Base-by-base conservation (phyloP, 768 basidiomycete genomes). In the Hypsizygus marmoreus region DNA sequence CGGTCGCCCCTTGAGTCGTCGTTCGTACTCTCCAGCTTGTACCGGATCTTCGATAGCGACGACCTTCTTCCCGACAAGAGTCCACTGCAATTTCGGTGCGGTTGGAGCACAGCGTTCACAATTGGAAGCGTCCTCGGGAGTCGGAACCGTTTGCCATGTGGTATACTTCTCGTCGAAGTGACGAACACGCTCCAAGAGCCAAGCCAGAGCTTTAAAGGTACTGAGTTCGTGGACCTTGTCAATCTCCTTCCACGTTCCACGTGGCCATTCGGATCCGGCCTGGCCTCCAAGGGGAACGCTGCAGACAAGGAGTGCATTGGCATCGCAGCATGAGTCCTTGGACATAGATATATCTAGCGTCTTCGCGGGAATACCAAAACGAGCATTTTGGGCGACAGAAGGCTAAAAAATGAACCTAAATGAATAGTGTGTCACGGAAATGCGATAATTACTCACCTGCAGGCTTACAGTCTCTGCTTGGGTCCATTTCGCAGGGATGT, bases 11-110 rank as follows among this genome's bases (percentile, higher is more conserved):
- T 97, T 97, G 45, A 97, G 73, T 16, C 86, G 78, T 41, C 90
- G 82, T 61, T 97, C 95, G 59, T 91, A 97, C 58, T 84, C 79
- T 5, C 92, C 93, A 32, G 95, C 94, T 60, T 95, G 82, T 9
- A 82, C 72, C 13, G 88, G 78, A 57, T 97, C 90, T 58, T 97
- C 95, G 24, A 92, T 71, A 0, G 91, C 83, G 16, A 79, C 63
- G 13, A 84, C 70, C 52, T 79, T 81, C 57, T 81, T 84, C 31
- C 76, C 78, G 5, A 69, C 66, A 52, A 77, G 80, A 9, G 74
- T 71, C 92, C 93, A 97, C 17, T 80, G 75, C 34, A 95, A 64
- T n/a, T 74, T 68, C 0, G 95, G 95, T 8, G 86, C 65, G 6
- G 69, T 72, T 2, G 95, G 95, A 2, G 92, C 88, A 63, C 95